Conservation (phyloP, 257 asterid genomes). For the Apocynum venetum region DNA sequence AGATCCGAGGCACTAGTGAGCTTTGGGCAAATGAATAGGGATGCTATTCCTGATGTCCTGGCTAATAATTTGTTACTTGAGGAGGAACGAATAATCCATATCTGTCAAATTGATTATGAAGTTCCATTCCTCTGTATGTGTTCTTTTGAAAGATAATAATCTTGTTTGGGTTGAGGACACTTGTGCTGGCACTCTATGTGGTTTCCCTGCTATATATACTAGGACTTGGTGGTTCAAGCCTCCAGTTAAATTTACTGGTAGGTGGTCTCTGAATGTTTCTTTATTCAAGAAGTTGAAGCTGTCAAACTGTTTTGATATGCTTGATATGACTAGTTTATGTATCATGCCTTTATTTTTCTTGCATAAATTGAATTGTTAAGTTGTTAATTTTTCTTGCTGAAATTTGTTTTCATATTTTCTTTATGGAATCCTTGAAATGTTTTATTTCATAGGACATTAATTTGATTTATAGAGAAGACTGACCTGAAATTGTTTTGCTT, state of each 20-base stretch:
- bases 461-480: neutral
- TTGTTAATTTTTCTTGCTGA: too few species aligned
- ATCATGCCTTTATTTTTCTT: too few species aligned
- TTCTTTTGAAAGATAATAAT: too few species aligned
- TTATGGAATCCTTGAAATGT: neutral
- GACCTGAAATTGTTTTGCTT: neutral
- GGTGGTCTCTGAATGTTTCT: neutral
- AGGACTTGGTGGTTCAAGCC: neutral
- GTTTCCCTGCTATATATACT: neutral
- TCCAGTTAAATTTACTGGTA: too few species aligned
- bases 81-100: neutral
- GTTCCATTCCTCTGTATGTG: neutral
- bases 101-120: neutral
- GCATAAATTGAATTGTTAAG: too few species aligned
- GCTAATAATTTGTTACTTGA: neutral
- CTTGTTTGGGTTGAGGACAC: neutral
- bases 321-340: neutral
- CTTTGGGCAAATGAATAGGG: neutral
- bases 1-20: neutral
- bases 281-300: neutral
- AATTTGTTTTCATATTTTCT: neutral
- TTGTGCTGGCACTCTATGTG: neutral
- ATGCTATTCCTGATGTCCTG: neutral
- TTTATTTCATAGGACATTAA: neutral
- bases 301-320: neutral